Percentiles rank a stretch among this genome's conserved stretches.
Evolutionary conservation across 2,329 filamentous ascomycete species (phyloP).

Genomic region (Scopulariopsis brevicaulis): DNA sequence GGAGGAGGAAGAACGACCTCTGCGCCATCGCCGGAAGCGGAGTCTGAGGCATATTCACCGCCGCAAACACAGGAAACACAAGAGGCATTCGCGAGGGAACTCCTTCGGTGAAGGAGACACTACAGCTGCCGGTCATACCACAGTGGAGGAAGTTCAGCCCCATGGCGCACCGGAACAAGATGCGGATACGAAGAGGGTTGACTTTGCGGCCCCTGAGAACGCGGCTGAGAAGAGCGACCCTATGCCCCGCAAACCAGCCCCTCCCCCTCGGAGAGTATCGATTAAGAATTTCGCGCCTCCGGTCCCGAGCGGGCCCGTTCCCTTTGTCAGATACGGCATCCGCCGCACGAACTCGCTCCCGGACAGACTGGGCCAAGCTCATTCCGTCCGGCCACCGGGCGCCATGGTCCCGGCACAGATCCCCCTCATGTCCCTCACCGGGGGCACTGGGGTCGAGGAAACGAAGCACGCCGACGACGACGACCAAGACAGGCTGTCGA

Average conservation of each 20-base stretch:
- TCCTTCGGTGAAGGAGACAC: neutral
- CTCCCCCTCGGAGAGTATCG: constrained; percentile 48
- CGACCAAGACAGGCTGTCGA: constrained; percentile 32
- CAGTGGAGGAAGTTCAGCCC: neutral
- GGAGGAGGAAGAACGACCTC: constrained; percentile 20
- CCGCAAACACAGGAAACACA: constrained; percentile 25
- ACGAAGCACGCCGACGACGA: constrained; percentile 17
- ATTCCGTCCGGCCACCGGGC: constrained; percentile 32
- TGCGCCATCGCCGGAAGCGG: constrained; percentile 10
- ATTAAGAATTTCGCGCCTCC: constrained; percentile 56
- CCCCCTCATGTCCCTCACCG: constrained; percentile 23
- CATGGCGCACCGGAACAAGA: neutral
- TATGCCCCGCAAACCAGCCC: constrained; percentile 17
- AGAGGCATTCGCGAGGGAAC: constrained; percentile 17
- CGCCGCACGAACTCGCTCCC: constrained; percentile 66
- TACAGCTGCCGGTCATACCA: neutral
- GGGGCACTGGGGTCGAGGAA: constrained; percentile 12
- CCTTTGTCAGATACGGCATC: constrained; percentile 51
- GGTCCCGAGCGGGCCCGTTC: constrained; percentile 29
- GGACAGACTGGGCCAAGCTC: constrained; percentile 44
- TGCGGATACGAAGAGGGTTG: constrained; percentile 40
- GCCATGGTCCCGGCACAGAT: constrained; percentile 36
- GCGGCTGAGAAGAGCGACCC: constrained; percentile 1
- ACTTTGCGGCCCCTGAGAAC: constrained; percentile 33
- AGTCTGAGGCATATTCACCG: constrained; percentile 21